Evolutionary conservation across 495 filamentous ascomycete species (phyloP).

Genomic region (Rostrohypoxylon terebratum): DNA sequence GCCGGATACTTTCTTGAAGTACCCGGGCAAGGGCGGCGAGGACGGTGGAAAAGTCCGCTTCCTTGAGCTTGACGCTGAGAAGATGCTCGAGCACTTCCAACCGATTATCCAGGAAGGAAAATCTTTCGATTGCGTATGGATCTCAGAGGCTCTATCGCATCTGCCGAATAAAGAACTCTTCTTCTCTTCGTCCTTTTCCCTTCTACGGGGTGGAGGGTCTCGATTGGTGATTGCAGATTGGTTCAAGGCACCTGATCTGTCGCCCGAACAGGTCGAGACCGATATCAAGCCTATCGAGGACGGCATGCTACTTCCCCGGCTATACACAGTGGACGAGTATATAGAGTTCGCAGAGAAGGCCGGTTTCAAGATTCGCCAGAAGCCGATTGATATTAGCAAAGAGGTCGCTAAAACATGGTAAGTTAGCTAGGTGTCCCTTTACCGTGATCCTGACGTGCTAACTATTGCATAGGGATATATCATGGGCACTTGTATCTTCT

Average conservation of each 20-base stretch:
- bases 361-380: conserved; percentile 55
- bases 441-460: neutral
- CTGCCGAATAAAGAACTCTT: conserved; percentile 68
- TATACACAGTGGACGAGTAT: conserved; percentile 64
- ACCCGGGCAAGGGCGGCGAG: conserved; percentile 44
- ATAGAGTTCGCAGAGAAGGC: conserved; percentile 59
- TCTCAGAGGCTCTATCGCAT: conserved; percentile 69
- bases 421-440: conserved; percentile 22
- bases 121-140: conserved; percentile 67
- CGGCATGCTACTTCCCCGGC: conserved; percentile 67
- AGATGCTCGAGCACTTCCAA: conserved; percentile 64
- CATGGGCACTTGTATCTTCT: conserved; percentile 67
- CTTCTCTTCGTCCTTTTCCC: conserved; percentile 59
- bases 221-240: conserved; percentile 68
- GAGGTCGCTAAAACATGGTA: conserved; percentile 70
- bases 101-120: conserved; percentile 30
- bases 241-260: conserved; percentile 63
- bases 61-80: conserved; percentile 69
- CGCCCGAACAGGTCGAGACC: conserved; percentile 55
- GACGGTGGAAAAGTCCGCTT: conserved; percentile 59
- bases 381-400: conserved; percentile 66
- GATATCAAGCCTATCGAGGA: conserved; percentile 70
- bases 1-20: conserved; percentile 44
- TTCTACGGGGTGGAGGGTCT: conserved; percentile 55
- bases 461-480: conserved; percentile 64